Evolutionary conservation across 352 stramenopile genomes (phyloP), one percentile per base, ranked within the genome.

Genomic region (Phytophthora lateralis): DNA sequence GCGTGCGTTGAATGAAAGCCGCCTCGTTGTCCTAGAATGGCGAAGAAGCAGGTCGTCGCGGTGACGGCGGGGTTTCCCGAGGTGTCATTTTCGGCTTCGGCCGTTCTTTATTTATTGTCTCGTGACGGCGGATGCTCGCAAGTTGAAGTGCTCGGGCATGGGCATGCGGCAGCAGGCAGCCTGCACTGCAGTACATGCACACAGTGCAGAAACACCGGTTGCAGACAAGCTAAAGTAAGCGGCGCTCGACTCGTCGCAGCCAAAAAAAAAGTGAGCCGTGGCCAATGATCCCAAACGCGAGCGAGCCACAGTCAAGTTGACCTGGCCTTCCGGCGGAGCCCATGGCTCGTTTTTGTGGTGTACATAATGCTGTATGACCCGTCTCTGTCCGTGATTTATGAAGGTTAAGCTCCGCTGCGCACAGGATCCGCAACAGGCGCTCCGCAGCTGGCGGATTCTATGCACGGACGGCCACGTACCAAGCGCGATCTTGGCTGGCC

Each of bases 381-480:
- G 62, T 43, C 30, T 61, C n/a, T 57, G 62, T 2, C 24, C 38
- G 10, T 0, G 50, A 66, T 67, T 73, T 74, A 70, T 67, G 1
- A 2, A 1, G 0, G 5, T 10, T 1, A 30, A 74, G 50, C 38
- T 73, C 47, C 5, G 21, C 54, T 55, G 43, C 52, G 20, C 9
- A 30, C 21, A 6, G 10, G 12, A 15, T 14, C 20, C 10, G 27
- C 38, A 48, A 18, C 42, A 24, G 12, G n/a, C 18, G 12, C 42
- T 47, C 59, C 66, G 66, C 66, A 74, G 55, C 60, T 67, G 52
- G 44, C 34, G 43, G 20, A 38, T 63, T 74, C 50, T 74, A 74
- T 74, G 60, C 18, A 66, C 35, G 17, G n/a, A 15, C 11, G 26
- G 47, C 45, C 51, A 68, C 52, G 49, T 55, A 60, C 44, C 11